Conservation (phyloP, 2,329 filamentous ascomycete genomes). For the Mycocentrospora acerina region DNA sequence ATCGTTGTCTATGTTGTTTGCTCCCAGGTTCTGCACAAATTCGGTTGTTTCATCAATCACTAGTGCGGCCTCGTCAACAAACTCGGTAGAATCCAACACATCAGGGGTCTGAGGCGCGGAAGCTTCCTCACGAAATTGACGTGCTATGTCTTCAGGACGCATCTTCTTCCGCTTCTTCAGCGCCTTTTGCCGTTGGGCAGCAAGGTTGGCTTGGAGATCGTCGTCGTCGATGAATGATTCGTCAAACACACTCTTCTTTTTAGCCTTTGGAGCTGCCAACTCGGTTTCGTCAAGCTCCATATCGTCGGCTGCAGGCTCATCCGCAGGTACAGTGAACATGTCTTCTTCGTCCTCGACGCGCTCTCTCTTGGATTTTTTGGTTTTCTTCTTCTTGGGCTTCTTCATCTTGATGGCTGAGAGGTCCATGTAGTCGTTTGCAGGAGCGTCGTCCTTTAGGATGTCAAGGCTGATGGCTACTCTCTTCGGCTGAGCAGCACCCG, state of each 20-base stretch:
- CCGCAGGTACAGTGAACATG: slow-evolving; percentile 46
- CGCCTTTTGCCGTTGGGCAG: slow-evolving; percentile 77
- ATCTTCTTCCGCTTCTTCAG: slow-evolving; percentile 90
- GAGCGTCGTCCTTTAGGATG: slow-evolving; percentile 63
- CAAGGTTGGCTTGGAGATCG: slow-evolving; percentile 82
- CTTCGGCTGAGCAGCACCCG: slow-evolving; percentile 58
- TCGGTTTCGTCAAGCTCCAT: slow-evolving; percentile 74
- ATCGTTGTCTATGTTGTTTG: slow-evolving; percentile 27
- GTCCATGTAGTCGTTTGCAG: slow-evolving; percentile 85
- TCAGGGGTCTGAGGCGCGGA: slow-evolving; percentile 49
- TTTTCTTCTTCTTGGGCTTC: slow-evolving; percentile 50
- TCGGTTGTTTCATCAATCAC: slow-evolving; percentile 96
- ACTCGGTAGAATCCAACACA: slow-evolving; percentile 61
- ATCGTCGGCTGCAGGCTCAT: slow-evolving; percentile 28
- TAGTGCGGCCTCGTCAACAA: slow-evolving; percentile 64
- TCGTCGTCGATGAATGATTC: slow-evolving; percentile 86
- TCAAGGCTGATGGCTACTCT: slow-evolving; percentile 76
- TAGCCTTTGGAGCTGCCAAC: slow-evolving; percentile 23
- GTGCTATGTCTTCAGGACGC: slow-evolving; percentile 82
- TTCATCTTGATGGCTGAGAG: slow-evolving; percentile 85
- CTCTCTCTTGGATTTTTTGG: slow-evolving; percentile 35
- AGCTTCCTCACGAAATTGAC: slow-evolving; percentile 69
- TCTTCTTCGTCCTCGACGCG: slow-evolving; percentile 60
- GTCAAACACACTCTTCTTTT: slow-evolving; percentile 68
- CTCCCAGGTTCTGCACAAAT: slow-evolving; percentile 82